A percentile compares a stretch with the other conserved stretches of the same genome.
phyloP scores from a whole-genome alignment of 768 basidiomycete genomes.

The Cystobasidium tubakii region DNA sequence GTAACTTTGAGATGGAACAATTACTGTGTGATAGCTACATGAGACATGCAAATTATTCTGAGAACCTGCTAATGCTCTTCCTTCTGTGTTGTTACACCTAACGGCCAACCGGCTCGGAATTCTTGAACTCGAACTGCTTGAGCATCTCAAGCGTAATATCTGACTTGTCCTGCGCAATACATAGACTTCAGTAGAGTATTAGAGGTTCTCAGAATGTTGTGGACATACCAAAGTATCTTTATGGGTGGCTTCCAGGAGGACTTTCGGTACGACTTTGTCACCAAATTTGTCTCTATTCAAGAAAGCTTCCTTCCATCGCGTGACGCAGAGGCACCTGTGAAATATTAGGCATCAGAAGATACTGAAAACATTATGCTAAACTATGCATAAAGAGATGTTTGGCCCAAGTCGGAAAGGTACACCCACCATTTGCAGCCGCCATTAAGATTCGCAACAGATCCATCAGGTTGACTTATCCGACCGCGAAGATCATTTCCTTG shows the following conservation, averaged over 20 bases:
- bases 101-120: neutral
- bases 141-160: neutral
- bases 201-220: neutral
- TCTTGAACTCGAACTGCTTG: neutral
- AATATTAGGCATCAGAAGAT: neutral
- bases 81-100: neutral
- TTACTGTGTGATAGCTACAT: neutral
- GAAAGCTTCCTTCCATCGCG: constrained; percentile 28
- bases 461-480: constrained; percentile 24
- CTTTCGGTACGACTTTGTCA: constrained; percentile 24
- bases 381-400: neutral
- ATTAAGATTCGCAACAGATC: neutral
- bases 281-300: constrained; percentile 13
- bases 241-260: constrained; percentile 25
- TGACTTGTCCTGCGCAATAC: neutral
- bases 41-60: neutral
- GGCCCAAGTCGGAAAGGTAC: neutral
- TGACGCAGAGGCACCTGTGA: constrained; percentile 32
- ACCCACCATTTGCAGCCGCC: constrained; percentile 29
- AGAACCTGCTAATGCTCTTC: neutral
- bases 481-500: constrained; percentile 28
- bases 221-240: constrained; percentile 22
- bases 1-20: no score
- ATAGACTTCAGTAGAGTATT: no score
- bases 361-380: neutral